Evolutionary conservation across 2,329 filamentous ascomycete genomes (phyloP).

Genomic region (Epichloe gansuensis): DNA sequence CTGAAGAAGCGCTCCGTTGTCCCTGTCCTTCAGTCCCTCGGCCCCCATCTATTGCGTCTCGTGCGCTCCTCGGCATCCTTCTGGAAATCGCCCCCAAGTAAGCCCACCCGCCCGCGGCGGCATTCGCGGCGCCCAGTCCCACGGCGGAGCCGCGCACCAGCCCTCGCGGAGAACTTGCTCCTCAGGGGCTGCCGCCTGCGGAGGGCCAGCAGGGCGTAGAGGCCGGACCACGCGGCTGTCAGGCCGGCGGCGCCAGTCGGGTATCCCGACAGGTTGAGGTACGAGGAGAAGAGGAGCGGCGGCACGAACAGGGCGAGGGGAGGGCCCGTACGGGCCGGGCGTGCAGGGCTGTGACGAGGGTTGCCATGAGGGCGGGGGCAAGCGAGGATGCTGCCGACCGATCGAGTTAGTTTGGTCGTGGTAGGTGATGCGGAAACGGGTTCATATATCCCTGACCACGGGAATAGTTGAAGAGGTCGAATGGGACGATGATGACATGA

Average conservation of each 20-base stretch:
- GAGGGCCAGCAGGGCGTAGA: slow-evolving; percentile 44
- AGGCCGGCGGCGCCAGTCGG: slow-evolving; percentile 44
- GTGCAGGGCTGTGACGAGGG: slow-evolving; percentile 44
- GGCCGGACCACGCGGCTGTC: slow-evolving; percentile 42
- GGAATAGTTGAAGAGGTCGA: background rate
- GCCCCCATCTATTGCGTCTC: slow-evolving; percentile 40
- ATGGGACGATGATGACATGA: background rate
- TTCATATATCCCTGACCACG: no score
- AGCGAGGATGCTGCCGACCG: slow-evolving; percentile 36
- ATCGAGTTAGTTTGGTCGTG: background rate
- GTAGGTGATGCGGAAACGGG: background rate
- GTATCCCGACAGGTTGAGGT: slow-evolving; percentile 48
- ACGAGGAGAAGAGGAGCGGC: slow-evolving; percentile 33
- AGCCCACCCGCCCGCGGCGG: slow-evolving; percentile 36
- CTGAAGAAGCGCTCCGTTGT: no score
- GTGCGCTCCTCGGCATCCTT: slow-evolving; percentile 35
- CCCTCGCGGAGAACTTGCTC: slow-evolving; percentile 36
- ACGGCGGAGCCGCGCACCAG: slow-evolving; percentile 38
- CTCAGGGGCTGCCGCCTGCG: slow-evolving; percentile 31
- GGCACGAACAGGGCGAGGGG: slow-evolving; percentile 40
- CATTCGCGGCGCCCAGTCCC: slow-evolving; percentile 36
- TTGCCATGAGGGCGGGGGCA: slow-evolving; percentile 42
- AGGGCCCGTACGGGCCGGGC: slow-evolving; percentile 38
- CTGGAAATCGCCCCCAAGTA: slow-evolving; percentile 40
- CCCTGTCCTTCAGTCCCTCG: slow-evolving; percentile 5